A percentile compares a stretch with the other conserved stretches of the same genome.
Evolutionary conservation across 345 rosid genomes (phyloP).

Genomic region (Salix viminalis): DNA sequence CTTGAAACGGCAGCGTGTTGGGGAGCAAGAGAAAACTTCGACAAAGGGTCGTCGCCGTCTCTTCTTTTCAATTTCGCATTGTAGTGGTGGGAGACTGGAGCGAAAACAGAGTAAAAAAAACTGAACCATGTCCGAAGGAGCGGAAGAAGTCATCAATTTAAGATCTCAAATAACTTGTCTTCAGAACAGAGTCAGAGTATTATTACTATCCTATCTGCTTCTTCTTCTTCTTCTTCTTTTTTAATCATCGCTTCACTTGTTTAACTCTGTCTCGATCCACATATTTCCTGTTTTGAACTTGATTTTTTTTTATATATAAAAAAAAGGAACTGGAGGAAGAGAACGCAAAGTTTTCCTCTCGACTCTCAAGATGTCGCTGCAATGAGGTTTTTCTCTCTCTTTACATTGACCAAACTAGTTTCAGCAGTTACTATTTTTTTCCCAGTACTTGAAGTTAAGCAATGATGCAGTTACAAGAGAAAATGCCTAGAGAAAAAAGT

Average conservation of each 20-base stretch:
- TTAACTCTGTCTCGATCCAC: no score
- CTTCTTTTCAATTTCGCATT: background rate
- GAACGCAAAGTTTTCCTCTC: conserved; percentile 47
- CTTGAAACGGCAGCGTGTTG: no score
- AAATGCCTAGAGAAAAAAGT: background rate
- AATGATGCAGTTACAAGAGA: no score
- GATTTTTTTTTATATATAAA: background rate
- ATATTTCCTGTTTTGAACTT: background rate
- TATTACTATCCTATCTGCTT: background rate
- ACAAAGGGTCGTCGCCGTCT: background rate
- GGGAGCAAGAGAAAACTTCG: background rate
- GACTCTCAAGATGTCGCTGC: conserved; percentile 49
- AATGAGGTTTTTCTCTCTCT: conserved; percentile 38
- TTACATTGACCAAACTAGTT: background rate
- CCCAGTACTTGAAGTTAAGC: no score
- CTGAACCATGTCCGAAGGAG: background rate
- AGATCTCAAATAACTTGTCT: conserved; percentile 24
- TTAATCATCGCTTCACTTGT: background rate
- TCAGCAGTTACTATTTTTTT: background rate
- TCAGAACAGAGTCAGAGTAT: conserved; percentile 22
- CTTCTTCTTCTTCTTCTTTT: background rate
- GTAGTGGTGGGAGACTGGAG: background rate
- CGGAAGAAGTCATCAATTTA: conserved; percentile 1
- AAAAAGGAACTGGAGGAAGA: conserved; percentile 63
- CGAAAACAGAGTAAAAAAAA: background rate